Evolutionary conservation across 768 basidiomycete species (phyloP).

Genomic region (Russula sp.): DNA sequence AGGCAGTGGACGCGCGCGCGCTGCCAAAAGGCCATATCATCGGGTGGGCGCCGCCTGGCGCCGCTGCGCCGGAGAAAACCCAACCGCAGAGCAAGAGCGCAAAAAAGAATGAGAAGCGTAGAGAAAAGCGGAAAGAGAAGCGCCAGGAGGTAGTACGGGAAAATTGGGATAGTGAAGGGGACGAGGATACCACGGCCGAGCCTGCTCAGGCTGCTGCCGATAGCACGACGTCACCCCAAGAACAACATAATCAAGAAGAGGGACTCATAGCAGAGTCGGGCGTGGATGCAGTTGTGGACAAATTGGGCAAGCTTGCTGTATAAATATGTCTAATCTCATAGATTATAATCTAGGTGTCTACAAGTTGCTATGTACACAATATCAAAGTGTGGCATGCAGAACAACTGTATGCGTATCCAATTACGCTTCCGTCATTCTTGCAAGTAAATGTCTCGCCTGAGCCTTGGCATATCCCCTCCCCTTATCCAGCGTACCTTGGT

Average conservation of each 20-base stretch:
- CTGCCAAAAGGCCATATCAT: conserved; percentile 76
- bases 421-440: neutral
- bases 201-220: neutral
- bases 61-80: conserved; percentile 39
- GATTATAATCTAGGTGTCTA: conserved; percentile 16
- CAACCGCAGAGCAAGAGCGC: conserved; percentile 39
- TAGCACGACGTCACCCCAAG: conserved; percentile 8
- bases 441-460: neutral
- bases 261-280: conserved; percentile 19
- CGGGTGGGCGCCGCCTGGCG: conserved; percentile 50
- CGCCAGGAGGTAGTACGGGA: conserved; percentile 56
- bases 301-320: conserved; percentile 53
- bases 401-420: neutral
- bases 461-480: neutral
- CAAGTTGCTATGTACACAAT: conserved; percentile 16
- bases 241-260: conserved; percentile 22
- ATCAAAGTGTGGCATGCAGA: conserved; percentile 1
- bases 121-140: conserved; percentile 72
- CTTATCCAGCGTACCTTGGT: neutral
- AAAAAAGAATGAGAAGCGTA: conserved; percentile 78
- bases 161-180: conserved; percentile 73
- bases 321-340: conserved; percentile 1
- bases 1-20: conserved; percentile 55
- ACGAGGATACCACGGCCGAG: conserved; percentile 29
- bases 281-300: conserved; percentile 36